Evolutionary conservation across 2,329 filamentous ascomycete species (phyloP).

Genomic region (Rutstroemia sp.): DNA sequence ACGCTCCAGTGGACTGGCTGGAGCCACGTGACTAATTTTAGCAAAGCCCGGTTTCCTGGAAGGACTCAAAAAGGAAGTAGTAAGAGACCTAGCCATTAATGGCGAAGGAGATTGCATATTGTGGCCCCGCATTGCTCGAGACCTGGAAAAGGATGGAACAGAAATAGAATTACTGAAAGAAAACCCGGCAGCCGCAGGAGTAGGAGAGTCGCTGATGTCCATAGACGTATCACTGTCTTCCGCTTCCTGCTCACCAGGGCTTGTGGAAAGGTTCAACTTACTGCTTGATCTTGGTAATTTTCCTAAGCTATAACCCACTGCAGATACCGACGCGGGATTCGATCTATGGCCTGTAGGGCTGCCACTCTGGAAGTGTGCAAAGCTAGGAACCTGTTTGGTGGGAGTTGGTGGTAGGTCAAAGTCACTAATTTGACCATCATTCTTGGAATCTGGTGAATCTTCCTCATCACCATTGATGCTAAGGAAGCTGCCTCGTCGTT

Average conservation of each 20-base stretch:
- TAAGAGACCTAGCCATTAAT: slow-evolving; percentile 23
- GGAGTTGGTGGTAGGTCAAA: slow-evolving; percentile 85
- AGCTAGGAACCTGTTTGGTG: slow-evolving; percentile 60
- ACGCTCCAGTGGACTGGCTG: slow-evolving; percentile 56
- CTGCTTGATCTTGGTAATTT: slow-evolving; percentile 28
- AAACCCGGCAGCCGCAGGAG: slow-evolving; percentile 29
- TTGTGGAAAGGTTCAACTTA: slow-evolving; percentile 30
- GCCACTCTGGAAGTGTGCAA: slow-evolving; percentile 17
- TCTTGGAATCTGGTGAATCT: slow-evolving; percentile 46
- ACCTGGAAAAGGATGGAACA: slow-evolving; percentile 34
- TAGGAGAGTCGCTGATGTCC: slow-evolving; percentile 28
- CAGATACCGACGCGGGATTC: slow-evolving; percentile 20
- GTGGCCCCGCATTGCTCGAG: slow-evolving; percentile 29
- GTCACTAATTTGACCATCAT: slow-evolving; percentile 54
- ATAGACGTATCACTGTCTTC: slow-evolving; percentile 26
- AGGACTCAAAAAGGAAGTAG: slow-evolving; percentile 25
- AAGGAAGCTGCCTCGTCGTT: slow-evolving; percentile 58
- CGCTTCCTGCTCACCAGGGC: slow-evolving; percentile 19
- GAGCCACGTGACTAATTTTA: slow-evolving; percentile 43
- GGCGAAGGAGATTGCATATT: slow-evolving; percentile 24
- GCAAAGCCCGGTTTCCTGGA: slow-evolving; percentile 37
- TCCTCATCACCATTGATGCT: slow-evolving; percentile 65
- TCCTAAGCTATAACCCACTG: slow-evolving; percentile 21
- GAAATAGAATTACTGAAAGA: slow-evolving; percentile 30
- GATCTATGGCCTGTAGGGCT: slow-evolving; percentile 27